A percentile compares a stretch with the other conserved stretches of the same genome.
These are phyloP conservation scores for Cenchrus fungigraminus DNA, from an alignment of 176 grass and related monocot genomes.

Conservation along the genomic window DNA sequence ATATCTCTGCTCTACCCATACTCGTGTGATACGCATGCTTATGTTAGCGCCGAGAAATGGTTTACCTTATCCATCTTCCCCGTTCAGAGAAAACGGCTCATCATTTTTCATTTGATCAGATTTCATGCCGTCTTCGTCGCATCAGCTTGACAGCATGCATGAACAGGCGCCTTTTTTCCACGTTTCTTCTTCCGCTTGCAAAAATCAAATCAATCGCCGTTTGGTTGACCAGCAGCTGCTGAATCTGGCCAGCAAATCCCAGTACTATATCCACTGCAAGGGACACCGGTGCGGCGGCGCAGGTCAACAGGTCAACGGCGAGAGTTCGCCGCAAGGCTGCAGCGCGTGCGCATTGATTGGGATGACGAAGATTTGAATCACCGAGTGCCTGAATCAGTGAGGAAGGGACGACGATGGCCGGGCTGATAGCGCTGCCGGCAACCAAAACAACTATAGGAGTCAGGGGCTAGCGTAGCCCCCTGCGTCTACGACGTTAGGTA, in stretches of 20 bases:
- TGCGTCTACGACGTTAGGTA: too few relatives aligned
- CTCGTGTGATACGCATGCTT: not conserved
- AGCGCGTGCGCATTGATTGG: conserved; percentile 11
- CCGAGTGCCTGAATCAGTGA: not conserved
- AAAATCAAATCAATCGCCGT: not conserved
- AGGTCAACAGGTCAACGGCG: conserved; percentile 19
- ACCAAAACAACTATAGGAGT: not conserved
- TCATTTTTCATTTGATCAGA: not conserved
- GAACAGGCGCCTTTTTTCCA: not conserved
- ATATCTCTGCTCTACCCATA: not conserved
- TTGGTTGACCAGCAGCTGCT: not conserved
- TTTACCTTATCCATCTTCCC: not conserved
- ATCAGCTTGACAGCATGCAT: conserved; percentile 24
- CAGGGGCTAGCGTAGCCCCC: too few relatives aligned
- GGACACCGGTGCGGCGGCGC: not conserved
- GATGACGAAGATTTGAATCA: not conserved
- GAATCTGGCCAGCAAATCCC: not conserved
- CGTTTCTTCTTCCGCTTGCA: not conserved
- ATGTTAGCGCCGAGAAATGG: not conserved
- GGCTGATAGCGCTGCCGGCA: not conserved
- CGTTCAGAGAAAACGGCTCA: conserved; percentile 15
- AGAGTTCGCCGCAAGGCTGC: not conserved
- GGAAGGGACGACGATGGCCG: not conserved
- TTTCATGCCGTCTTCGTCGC: not conserved
- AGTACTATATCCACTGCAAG: not conserved